These are phyloP conservation scores for Trapa bicornis DNA, from an alignment of 345 rosid genomes.

Conservation along the genomic window DNA sequence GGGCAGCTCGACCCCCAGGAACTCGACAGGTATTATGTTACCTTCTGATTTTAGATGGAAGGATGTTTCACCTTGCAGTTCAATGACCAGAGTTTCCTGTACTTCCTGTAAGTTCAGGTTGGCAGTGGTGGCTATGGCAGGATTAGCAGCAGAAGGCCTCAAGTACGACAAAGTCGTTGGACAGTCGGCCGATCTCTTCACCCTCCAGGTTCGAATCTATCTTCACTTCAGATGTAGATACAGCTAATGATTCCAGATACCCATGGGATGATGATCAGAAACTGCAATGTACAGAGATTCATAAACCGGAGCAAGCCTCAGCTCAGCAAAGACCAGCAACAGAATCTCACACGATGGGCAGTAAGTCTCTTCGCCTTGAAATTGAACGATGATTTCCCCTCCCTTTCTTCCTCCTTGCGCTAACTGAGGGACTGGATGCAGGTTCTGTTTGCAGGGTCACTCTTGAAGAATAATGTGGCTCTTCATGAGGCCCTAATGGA, in stretches of 20 bases:
- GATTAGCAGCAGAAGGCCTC: slow-evolving; percentile 90
- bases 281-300: slow-evolving; percentile 42
- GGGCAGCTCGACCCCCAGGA: slow-evolving; percentile 82
- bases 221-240: neutral
- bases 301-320: slow-evolving; percentile 76
- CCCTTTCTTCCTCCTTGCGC: neutral
- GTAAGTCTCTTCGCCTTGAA: slow-evolving; percentile 29
- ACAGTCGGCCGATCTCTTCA: slow-evolving; percentile 95
- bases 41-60: neutral
- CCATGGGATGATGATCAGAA: neutral
- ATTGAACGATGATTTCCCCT: neutral
- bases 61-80: slow-evolving; percentile 12
- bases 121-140: slow-evolving; percentile 87
- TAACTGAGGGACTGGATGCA: slow-evolving; percentile 16
- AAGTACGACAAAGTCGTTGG: slow-evolving; percentile 86
- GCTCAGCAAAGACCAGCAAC: slow-evolving; percentile 78
- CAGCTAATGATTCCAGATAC: neutral
- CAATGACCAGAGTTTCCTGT: neutral
- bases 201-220: slow-evolving; percentile 54
- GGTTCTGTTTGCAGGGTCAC: slow-evolving; percentile 74
- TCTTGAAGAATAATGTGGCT: slow-evolving; percentile 61
- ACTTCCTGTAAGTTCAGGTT: slow-evolving; percentile 26
- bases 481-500: slow-evolving; percentile 63
- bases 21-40: slow-evolving; percentile 50
- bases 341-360: slow-evolving; percentile 95